A percentile compares a stretch with the other conserved stretches of the same genome.
These are phyloP conservation scores for Mycena albidolilacea DNA, from an alignment of 768 basidiomycete species.

Conservation along the genomic window DNA sequence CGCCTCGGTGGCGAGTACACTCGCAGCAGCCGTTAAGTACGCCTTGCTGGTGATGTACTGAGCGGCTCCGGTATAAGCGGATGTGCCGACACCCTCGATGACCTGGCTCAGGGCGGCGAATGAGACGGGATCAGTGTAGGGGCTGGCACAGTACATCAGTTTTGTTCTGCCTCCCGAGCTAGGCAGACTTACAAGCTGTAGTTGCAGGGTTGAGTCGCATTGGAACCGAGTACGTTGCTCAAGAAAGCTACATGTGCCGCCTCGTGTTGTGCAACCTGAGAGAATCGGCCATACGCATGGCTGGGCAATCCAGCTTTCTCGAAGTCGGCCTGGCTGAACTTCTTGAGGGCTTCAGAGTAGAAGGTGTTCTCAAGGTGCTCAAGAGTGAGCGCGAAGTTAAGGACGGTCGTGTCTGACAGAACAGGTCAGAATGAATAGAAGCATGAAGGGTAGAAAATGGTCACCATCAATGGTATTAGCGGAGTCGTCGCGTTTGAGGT, in stretches of 20 bases:
- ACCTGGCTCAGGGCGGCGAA: conserved; percentile 67
- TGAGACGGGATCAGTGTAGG: conserved; percentile 62
- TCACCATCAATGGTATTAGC: conserved; percentile 9
- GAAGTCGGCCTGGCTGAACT: conserved; percentile 60
- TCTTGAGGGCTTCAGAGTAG: conserved; percentile 56
- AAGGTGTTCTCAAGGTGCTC: conserved; percentile 64
- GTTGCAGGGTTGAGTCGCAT: conserved; percentile 68
- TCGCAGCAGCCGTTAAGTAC: conserved; percentile 68
- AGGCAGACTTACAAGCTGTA: conserved; percentile 66
- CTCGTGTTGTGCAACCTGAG: conserved; percentile 67
- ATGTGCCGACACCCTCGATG: conserved; percentile 67
- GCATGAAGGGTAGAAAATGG: neutral
- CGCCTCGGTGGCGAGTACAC: conserved; percentile 72
- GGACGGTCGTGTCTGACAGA: conserved; percentile 45
- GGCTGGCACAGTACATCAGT: conserved; percentile 48
- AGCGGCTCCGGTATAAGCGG: conserved; percentile 72
- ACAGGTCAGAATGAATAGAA: neutral
- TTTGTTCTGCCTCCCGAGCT: neutral
- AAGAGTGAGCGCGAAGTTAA: conserved; percentile 62
- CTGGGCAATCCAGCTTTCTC: conserved; percentile 57
- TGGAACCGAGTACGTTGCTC: conserved; percentile 56
- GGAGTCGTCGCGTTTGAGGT: neutral
- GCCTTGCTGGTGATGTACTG: conserved; percentile 60
- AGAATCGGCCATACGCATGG: conserved; percentile 63
- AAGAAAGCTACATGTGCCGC: conserved; percentile 61